Conservation (phyloP, 2,329 filamentous ascomycete genomes). For the Trichoderma hamatum region DNA sequence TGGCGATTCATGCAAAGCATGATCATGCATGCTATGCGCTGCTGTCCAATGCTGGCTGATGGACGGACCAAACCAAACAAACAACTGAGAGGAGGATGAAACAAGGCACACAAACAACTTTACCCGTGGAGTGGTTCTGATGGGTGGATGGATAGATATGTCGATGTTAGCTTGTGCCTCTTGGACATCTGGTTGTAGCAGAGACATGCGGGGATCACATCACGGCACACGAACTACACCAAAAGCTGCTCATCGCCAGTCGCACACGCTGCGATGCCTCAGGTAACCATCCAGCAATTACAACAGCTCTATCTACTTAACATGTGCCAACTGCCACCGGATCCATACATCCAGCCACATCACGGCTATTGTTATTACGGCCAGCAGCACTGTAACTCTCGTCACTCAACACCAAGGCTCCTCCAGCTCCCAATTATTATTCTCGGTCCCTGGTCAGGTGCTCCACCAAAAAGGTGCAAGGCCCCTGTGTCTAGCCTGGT, state of each 20-base stretch:
- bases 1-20: neutral
- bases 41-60: neutral
- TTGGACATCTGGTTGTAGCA: neutral
- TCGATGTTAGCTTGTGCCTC: neutral
- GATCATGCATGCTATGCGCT: neutral
- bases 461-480: constrained; percentile 13
- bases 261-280: neutral
- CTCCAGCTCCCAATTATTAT: neutral
- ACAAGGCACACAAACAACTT: neutral
- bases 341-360: neutral
- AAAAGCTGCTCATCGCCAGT: neutral
- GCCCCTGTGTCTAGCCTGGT: constrained; percentile 19
- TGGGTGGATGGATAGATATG: neutral
- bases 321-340: neutral
- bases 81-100: neutral
- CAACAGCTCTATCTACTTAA: neutral
- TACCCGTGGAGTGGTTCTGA: neutral
- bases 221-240: neutral
- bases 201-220: constrained; percentile 5
- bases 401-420: neutral
- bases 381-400: neutral
- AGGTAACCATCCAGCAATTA: neutral
- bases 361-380: neutral
- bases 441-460: constrained; percentile 6
- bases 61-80: neutral